Evolutionary conservation across 108 stramenopile genomes (phyloP), one percentile per base, ranked within the genome.

Genomic region (Skeletonema marinoi): DNA sequence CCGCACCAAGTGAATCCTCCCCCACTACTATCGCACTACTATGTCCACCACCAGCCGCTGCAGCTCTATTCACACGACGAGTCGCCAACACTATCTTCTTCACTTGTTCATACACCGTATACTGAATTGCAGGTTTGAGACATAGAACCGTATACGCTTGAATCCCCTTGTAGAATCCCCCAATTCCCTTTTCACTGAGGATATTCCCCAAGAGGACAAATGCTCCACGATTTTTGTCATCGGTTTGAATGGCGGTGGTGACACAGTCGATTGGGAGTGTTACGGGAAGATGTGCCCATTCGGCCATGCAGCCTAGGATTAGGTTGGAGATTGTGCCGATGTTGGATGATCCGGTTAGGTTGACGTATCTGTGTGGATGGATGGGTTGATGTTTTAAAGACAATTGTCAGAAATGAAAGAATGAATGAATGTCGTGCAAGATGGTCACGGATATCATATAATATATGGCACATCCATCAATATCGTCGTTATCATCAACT

Each of bases 41-140:
- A 36, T 56, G 66, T 46, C 25, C 44, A 59, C 70, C 41, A 41
- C 68, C 67, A 25, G 33, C 32, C 60, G 68, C 42, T 14, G 32
- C 14, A 16, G 54, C 30, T 38, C 42, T 16, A 32, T 65, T 32
- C 41, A 60, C 63, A 42, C 78, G 81, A 36, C 72, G 69, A 19
- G 77, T 73, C 17, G 87, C 66, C 41, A 88, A 41, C 29, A 78
- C 68, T 13, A 69, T 63, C 30, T 56, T 65, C 72, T 94, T 93
- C 56, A 97, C 86, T 68, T 95, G 92, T 66, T 97, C 95, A 79
- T 93, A 97, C 13, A 96, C 86, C 2, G 97, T 93, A 71, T 97
- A 96, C 65, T 97, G 96, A 63, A 97, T 88, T 42, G 97, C 97
- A 17, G 97, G 97, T 85, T 97, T 97, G 61, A 97, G 80, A 77